phyloP scores from a whole-genome alignment of 106 monocot genomes.

The Cymbidium sinense region DNA sequence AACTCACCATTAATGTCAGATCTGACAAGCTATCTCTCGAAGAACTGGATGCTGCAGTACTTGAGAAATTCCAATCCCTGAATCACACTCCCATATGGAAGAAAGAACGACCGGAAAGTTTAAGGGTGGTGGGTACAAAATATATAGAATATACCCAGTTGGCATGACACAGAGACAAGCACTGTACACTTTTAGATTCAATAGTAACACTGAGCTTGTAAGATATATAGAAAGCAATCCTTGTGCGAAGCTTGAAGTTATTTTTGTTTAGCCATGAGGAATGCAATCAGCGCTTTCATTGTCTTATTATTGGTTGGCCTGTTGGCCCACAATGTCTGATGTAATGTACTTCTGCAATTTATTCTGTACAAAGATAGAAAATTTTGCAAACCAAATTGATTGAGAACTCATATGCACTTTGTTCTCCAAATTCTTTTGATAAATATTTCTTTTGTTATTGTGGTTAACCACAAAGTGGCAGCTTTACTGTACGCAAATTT shows the following conservation, averaged over 20 bases:
- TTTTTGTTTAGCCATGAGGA: slow-evolving; percentile 43
- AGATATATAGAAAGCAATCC: slow-evolving; percentile 46
- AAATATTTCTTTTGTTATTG: no score
- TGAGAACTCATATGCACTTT: background rate
- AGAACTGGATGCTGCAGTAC: slow-evolving; percentile 47
- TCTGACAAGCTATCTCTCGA: slow-evolving; percentile 32
- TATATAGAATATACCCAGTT: slow-evolving; percentile 73
- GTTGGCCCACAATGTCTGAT: no score
- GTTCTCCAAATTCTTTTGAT: no score
- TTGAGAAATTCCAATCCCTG: slow-evolving; percentile 45
- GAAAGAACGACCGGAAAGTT: slow-evolving; percentile 51
- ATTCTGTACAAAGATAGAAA: no score
- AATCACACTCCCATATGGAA: slow-evolving; percentile 75
- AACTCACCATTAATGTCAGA: slow-evolving; percentile 14
- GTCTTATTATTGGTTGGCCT: no score
- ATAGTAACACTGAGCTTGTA: slow-evolving; percentile 36
- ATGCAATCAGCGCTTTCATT: background rate
- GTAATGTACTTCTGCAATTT: no score
- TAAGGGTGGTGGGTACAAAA: slow-evolving; percentile 53
- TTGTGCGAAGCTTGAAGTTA: slow-evolving; percentile 77
- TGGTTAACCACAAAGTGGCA: no score
- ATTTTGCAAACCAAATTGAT: no score
- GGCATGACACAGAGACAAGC: slow-evolving; percentile 79
- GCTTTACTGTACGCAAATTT: no score
- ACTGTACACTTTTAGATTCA: slow-evolving; percentile 55